Base-by-base conservation (phyloP, 179 eudicot species). In the Beta macrorhiza region DNA sequence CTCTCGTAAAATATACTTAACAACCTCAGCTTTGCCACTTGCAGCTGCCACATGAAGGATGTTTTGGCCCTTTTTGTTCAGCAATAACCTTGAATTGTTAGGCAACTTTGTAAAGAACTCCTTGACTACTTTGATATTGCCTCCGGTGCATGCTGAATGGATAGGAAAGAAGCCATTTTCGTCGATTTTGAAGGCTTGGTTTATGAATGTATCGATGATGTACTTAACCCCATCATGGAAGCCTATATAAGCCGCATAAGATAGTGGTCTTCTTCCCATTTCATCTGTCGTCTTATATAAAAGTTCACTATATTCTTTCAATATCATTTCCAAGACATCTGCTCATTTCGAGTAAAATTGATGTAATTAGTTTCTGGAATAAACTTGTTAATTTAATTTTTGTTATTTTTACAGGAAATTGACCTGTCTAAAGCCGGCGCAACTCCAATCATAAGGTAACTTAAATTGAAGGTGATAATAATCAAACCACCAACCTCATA, bases 41-140 rank as follows among this genome's bases (percentile, higher is more conserved):
- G 55, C 72, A 2, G 88, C 85, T 3, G 86, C 88, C 44, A 80
- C 86, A 80, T 86, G 88, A 49, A 86, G 80, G 29, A 86, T 86
- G 76, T 47, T 84, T 16, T 81, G 81, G 1, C 84, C 86, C 15
- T 84, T 72, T 13, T 42, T 15, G 63, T 72, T 84, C 13, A 71
- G 81, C 68, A 81, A 17, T 55, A 67, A 56, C 74, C 59, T 67
- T 42, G 59, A 52, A 5, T 53, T 20, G 0, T 47, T 44, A 17
- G 49, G 82, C 22, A 74, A 70, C 4, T 16, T 49, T 2, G 6
- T 5, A 5, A 83, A 29, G 15, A 86, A 68, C 29, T 55, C 22
- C 56, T 78, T 45, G n/a, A 84, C 76, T 4, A 86, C 69, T 1
- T 44, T 20, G 0, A 79, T 13, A 19, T 78, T 42, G 61, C 88